Evolutionary conservation across 2,329 filamentous ascomycete species (phyloP), one percentile per base, ranked within the genome.

Genomic region (Diaporthe humulicola): DNA sequence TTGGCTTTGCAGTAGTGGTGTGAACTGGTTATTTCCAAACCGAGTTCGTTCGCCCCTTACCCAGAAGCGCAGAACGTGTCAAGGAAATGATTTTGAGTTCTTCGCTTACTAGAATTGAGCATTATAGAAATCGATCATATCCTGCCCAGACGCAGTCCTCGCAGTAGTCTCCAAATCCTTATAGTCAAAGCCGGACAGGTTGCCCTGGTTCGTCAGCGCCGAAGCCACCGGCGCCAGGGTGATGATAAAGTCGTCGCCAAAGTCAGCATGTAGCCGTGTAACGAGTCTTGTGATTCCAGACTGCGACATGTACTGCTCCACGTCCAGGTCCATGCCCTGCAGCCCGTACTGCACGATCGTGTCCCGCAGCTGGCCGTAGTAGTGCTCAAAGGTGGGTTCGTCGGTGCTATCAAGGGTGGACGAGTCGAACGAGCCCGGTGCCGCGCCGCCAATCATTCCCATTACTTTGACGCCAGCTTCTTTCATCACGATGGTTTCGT

Each of bases 381-480:
- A 95, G 22, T 85, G 82, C 83, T 97, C 93, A 80, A 97, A 97
- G 33, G 87, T 85, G 70, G 88, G 85, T 0, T 57, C 22, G 50
- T 86, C 81, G 60, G 82, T 81, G 73, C 90, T 90, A 79, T 93
- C 90, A 4, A 92, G 88, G 0, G 88, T 87, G 64, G 75, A 36
- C 73, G 90, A 83, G 52, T 86, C 85, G 79, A 91, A 98, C 17
- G 91, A 93, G 15, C 95, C 96, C 75, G 89, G 88, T 0, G 95
- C 95, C 3, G 95, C 95, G 22, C 96, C 96, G 52, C 96, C 96
- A 2, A 98, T 87, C 94, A 98, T 97, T 72, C 91, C 94, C 81
- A 98, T 88, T 17, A 98, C 91, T 79, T 93, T 95, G 77, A 98
- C 88, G 56, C 95, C 95, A 9, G 89, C 88, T 2, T 89, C 89